Percentiles rank a stretch among this genome's conserved stretches.
phyloP scores from a whole-genome alignment of 768 basidiomycete genomes.

The Phlegmacium glaucopus region DNA sequence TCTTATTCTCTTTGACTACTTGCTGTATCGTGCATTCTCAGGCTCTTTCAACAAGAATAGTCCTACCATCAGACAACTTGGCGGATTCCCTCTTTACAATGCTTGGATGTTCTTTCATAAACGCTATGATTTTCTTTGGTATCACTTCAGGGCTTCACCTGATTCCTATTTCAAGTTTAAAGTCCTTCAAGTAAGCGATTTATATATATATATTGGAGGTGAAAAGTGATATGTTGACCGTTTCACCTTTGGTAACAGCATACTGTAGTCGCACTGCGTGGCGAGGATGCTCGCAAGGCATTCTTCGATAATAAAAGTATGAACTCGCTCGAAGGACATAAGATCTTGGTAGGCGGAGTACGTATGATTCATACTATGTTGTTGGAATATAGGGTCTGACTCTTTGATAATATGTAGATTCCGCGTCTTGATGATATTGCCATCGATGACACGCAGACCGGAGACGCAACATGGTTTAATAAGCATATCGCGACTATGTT shows the following conservation, averaged over 20 bases:
- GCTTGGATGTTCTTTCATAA: slow-evolving; percentile 31
- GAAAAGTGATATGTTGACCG: too few species aligned
- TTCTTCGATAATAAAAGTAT: slow-evolving; percentile 24
- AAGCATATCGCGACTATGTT: slow-evolving; percentile 18
- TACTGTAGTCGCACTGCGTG: slow-evolving; percentile 12
- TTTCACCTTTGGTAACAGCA: too few species aligned
- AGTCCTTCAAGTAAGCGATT: slow-evolving; percentile 27
- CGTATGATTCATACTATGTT: slow-evolving; percentile 3
- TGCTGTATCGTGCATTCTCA: too few species aligned
- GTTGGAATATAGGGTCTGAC: too few species aligned
- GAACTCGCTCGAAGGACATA: slow-evolving; percentile 25
- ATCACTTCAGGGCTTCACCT: slow-evolving; percentile 20
- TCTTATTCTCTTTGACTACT: too few species aligned
- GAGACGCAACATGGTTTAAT: slow-evolving; percentile 14
- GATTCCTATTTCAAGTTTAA: slow-evolving; percentile 25
- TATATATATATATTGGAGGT: too few species aligned
- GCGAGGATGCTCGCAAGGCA: slow-evolving; percentile 17
- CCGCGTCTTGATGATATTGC: slow-evolving; percentile 15
- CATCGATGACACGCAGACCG: slow-evolving; percentile 2
- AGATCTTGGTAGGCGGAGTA: slow-evolving; percentile 21
- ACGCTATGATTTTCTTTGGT: slow-evolving; percentile 27
- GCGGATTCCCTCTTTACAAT: slow-evolving; percentile 24
- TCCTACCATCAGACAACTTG: slow-evolving; percentile 15
- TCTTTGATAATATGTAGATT: not conserved
- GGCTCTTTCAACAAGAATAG: slow-evolving; percentile 2